A percentile compares a stretch with the other conserved stretches of the same genome.
Evolutionary conservation across 1,284 basidiomycete genomes (phyloP).

Genomic region (Phlebopus sp.): DNA sequence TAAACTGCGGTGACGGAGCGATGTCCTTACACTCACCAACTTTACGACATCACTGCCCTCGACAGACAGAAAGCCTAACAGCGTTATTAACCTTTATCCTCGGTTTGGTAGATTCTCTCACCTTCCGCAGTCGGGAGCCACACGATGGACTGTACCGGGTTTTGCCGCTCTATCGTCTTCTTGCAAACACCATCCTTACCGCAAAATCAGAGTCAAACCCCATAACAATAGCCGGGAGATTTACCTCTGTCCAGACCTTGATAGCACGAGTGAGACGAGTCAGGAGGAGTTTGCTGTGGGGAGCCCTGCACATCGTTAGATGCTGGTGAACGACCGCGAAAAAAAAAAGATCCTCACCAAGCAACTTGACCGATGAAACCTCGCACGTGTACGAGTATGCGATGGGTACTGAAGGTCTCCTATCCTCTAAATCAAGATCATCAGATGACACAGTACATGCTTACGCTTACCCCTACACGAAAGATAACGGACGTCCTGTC

Average conservation of each 20-base stretch:
- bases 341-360: constrained; percentile 44
- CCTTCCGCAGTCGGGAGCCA: constrained; percentile 72
- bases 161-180: constrained; percentile 64
- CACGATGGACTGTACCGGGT: constrained; percentile 61
- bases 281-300: constrained; percentile 57
- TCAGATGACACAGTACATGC: constrained; percentile 11
- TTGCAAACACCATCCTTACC: constrained; percentile 67
- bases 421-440: constrained; percentile 24
- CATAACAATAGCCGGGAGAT: constrained; percentile 18
- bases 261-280: constrained; percentile 69
- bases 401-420: constrained; percentile 59
- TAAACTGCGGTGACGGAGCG: constrained; percentile 8
- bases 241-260: constrained; percentile 73
- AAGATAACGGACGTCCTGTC: constrained; percentile 75
- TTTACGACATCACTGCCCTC: constrained; percentile 51
- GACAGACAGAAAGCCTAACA: constrained; percentile 54
- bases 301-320: constrained; percentile 50
- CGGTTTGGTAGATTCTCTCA: constrained; percentile 25
- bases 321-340: neutral
- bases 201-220: constrained; percentile 12
- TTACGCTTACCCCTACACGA: constrained; percentile 54
- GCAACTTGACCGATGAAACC: constrained; percentile 79
- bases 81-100: constrained; percentile 15
- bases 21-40: constrained; percentile 35
- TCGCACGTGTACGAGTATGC: constrained; percentile 66